Conservation (phyloP, 2,329 filamentous ascomycete genomes). For the Colletotrichum orchidophilum region DNA sequence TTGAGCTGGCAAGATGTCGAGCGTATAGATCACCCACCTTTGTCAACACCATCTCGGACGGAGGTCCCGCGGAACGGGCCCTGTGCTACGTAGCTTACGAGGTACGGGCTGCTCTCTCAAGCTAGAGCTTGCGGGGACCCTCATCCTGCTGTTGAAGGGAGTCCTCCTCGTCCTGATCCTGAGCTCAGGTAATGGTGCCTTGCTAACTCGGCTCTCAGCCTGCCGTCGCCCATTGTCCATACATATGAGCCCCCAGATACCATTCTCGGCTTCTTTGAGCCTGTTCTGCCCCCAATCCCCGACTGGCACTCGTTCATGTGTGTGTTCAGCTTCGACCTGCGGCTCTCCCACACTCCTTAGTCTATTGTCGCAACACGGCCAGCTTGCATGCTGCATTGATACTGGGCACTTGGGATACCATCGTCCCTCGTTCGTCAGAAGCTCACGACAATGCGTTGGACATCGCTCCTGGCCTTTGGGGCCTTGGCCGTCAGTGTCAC, state of each 20-base stretch:
- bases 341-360: constrained; percentile 29
- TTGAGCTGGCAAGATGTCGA: background rate
- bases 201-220: constrained; percentile 24
- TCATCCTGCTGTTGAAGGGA: constrained; percentile 4
- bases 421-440: constrained; percentile 8
- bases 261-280: constrained; percentile 8
- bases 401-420: background rate
- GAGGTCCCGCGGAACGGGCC: constrained; percentile 3
- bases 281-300: constrained; percentile 20
- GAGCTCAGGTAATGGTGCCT: constrained; percentile 25
- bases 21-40: background rate
- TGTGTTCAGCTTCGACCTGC: constrained; percentile 1
- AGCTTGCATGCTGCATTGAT: constrained; percentile 16
- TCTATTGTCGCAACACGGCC: constrained; percentile 1
- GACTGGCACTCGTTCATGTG: constrained; percentile 11
- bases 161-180: background rate
- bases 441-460: constrained; percentile 12
- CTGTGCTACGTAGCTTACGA: constrained; percentile 9
- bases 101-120: constrained; percentile 10
- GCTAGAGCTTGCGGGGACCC: constrained; percentile 11
- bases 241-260: constrained; percentile 30
- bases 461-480: constrained; percentile 15
- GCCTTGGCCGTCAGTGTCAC: constrained; percentile 13
- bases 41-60: constrained; percentile 26
- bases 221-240: constrained; percentile 21